phyloP scores from a whole-genome alignment of 192 early-diverging fungal species.

The Phlyctochytrium planicorne region DNA sequence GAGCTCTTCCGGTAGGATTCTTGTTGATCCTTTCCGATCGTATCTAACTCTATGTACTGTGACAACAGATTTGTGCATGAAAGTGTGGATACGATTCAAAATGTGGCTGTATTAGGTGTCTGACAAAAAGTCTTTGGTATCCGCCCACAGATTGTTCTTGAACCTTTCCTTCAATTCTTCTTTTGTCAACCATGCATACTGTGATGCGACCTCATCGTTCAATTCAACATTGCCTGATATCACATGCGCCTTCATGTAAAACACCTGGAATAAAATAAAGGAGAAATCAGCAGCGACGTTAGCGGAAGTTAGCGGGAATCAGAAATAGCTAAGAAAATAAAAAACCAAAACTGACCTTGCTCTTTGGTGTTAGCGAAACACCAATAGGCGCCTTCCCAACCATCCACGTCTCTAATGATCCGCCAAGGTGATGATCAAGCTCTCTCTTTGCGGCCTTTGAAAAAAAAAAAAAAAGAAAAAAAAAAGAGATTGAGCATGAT shows the following conservation, averaged over 20 bases:
- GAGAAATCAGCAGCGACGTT: slow-evolving; percentile 4
- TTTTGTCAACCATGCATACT: slow-evolving; percentile 73
- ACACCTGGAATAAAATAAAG: slow-evolving; percentile 53
- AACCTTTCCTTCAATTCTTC: slow-evolving; percentile 50
- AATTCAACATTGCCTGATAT: slow-evolving; percentile 69
- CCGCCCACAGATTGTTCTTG: background rate
- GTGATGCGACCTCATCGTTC: slow-evolving; percentile 55
- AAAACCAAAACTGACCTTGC: background rate
- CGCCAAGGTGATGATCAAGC: slow-evolving; percentile 67
- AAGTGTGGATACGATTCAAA: background rate
- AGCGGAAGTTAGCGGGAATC: too few species aligned
- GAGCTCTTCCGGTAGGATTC: background rate
- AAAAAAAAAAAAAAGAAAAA: background rate
- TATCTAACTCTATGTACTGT: too few species aligned
- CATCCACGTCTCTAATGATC: slow-evolving; percentile 78
- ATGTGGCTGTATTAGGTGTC: background rate
- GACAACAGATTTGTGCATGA: background rate
- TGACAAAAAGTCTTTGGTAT: background rate
- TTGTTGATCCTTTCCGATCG: background rate
- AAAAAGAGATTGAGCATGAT: too few species aligned
- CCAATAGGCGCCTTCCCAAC: slow-evolving; percentile 80
- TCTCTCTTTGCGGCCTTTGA: slow-evolving; percentile 68
- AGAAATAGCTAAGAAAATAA: too few species aligned
- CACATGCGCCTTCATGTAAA: slow-evolving; percentile 84
- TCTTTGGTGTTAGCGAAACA: slow-evolving; percentile 32